Evolutionary conservation across 495 filamentous ascomycete species (phyloP).

Genomic region (Xylaria intraflava): DNA sequence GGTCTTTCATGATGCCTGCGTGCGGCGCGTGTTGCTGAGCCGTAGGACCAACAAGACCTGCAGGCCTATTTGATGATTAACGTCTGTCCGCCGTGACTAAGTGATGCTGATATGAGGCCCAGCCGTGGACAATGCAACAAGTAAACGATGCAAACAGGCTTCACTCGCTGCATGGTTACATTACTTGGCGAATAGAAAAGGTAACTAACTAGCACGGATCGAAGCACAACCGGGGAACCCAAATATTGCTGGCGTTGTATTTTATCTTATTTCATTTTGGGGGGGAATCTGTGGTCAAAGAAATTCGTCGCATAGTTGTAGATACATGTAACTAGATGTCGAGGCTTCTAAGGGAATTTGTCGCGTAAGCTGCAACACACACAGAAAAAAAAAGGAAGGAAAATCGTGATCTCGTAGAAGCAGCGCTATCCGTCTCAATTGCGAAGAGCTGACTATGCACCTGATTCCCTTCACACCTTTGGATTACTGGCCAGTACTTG

Average conservation of each 20-base stretch:
- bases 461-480: not conserved
- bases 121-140: not conserved
- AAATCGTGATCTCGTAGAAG: not conserved
- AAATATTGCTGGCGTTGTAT: not conserved
- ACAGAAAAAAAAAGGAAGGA: not conserved
- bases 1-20: too few relatives aligned
- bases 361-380: not conserved
- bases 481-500: not conserved
- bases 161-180: not conserved
- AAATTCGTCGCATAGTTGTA: not conserved
- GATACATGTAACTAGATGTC: not conserved
- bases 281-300: not conserved
- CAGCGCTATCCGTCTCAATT: not conserved
- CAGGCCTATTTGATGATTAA: too few relatives aligned
- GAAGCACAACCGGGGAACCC: not conserved
- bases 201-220: not conserved
- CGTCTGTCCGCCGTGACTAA: too few relatives aligned
- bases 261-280: not conserved
- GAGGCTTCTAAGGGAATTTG: not conserved
- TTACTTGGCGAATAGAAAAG: not conserved
- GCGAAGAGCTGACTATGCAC: not conserved
- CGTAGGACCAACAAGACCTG: too few relatives aligned
- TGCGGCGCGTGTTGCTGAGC: too few relatives aligned
- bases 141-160: not conserved
- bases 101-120: too few relatives aligned